These are phyloP conservation scores for Aspergillus sp. DNA, from an alignment of 2,329 filamentous ascomycete genomes.

Conservation along the genomic window DNA sequence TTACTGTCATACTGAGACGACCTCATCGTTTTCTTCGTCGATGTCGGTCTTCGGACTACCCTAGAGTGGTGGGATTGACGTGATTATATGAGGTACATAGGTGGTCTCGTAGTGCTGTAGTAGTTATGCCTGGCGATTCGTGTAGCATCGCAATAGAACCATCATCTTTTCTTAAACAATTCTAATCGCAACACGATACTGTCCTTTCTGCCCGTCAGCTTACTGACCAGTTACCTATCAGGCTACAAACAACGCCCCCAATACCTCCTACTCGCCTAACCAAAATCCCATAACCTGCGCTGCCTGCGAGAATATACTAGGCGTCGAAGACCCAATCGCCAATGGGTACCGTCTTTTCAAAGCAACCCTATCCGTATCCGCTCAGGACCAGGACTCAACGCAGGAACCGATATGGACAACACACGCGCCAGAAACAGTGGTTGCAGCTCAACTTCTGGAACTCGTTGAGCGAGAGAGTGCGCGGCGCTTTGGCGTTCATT, in stretches of 20 bases:
- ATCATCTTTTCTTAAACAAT: not conserved
- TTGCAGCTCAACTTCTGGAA: slow-evolving; percentile 50
- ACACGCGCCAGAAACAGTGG: slow-evolving; percentile 29
- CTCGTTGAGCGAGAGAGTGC: slow-evolving; percentile 49
- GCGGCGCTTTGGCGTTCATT: slow-evolving; percentile 47
- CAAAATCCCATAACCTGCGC: slow-evolving; percentile 22
- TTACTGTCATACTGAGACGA: slow-evolving; percentile 4
- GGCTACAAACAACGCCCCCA: slow-evolving; percentile 25
- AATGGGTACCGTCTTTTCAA: slow-evolving; percentile 46
- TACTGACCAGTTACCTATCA: slow-evolving; percentile 9
- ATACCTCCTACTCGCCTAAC: slow-evolving; percentile 22
- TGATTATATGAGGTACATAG: slow-evolving; percentile 33
- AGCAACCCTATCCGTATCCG: slow-evolving; percentile 31
- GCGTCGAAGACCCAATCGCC: slow-evolving; percentile 33
- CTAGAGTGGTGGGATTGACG: slow-evolving; percentile 21
- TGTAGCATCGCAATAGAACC: too few relatives aligned
- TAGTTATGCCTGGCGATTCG: not conserved
- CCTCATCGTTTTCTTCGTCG: slow-evolving; percentile 18
- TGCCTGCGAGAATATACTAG: slow-evolving; percentile 24
- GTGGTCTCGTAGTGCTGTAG: not conserved
- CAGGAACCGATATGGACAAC: slow-evolving; percentile 17
- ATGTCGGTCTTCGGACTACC: slow-evolving; percentile 9
- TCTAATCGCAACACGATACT: not conserved
- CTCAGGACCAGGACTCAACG: slow-evolving; percentile 27
- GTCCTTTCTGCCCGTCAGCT: not conserved